Base-by-base conservation (phyloP, 169 alveolate genomes). In the Plasmodium gonderi region DNA sequence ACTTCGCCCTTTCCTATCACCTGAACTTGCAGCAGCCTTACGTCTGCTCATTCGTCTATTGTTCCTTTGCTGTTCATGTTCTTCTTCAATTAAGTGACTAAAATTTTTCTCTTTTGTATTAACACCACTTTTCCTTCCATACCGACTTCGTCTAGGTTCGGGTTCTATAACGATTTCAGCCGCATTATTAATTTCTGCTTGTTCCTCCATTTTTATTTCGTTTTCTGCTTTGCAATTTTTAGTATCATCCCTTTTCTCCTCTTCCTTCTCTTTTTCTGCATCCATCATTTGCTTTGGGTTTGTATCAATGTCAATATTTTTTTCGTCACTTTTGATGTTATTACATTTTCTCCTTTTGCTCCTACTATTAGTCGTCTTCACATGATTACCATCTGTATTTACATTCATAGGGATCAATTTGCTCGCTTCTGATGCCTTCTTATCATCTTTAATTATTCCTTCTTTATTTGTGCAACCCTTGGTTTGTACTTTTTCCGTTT, bases 41-140 rank as follows among this genome's bases (percentile, higher is more conserved):
- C 54, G 6, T 40, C 60, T 33, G 31, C 65, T 65, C 67, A 20
- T 20, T 80, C 64, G 69, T 31, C 65, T 64, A 29, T 38, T 23
- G 12, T 80, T 80, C 42, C 44, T 80, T 11, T 80, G 20, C 54
- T 40, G 78, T 47, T 80, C 79, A 80, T 80, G 64, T 42, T 80
- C 69, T 23, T 80, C 79, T 12, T 80, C 91, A 17, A 80, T 33
- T n/a, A 65, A n/a, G 9, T 4, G 8, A 9, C 79, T 80, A 65
- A 80, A 60, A 60, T 80, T 80, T 38, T 38, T 80, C 36, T 80
- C 91, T 33, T 80, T 80, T 20, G 64, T 60, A 47, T 80, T 80
- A 20, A 80, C 79, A 23, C 89, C 89, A 80, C 91, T 60, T 80
- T 80, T 80, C n/a, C 79, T 80, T 42, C 79, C 78, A 40, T 80